Conservation (phyloP, 768 basidiomycete genomes). For the Leccinum boreale region DNA sequence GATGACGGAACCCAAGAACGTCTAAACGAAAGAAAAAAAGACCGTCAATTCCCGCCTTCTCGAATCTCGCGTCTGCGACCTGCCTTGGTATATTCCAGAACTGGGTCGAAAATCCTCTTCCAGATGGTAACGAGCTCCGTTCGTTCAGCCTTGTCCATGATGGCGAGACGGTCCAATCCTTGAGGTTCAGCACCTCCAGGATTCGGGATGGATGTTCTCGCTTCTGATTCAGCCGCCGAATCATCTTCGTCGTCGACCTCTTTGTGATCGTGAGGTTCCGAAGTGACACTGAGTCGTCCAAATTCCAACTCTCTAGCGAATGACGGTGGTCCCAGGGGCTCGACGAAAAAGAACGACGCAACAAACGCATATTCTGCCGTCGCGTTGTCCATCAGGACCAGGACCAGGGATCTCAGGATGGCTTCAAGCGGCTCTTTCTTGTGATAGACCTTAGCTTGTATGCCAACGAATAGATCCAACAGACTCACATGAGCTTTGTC, state of each 20-base stretch:
- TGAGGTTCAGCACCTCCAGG: slow-evolving; percentile 25
- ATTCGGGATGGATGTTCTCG: slow-evolving; percentile 33
- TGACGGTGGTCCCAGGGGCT: slow-evolving; percentile 22
- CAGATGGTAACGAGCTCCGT: slow-evolving; percentile 64
- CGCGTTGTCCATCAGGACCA: slow-evolving; percentile 94
- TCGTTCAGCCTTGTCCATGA: slow-evolving; percentile 57
- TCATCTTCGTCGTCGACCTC: slow-evolving; percentile 34
- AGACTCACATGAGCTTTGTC: slow-evolving; percentile 79
- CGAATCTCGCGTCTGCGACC: slow-evolving; percentile 12
- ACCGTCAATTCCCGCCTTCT: not conserved
- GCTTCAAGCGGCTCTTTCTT: slow-evolving; percentile 85
- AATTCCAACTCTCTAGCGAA: slow-evolving; percentile 35
- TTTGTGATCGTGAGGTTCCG: slow-evolving; percentile 43
- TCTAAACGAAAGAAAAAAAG: slow-evolving; percentile 35
- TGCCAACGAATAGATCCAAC: not conserved
- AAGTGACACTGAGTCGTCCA: slow-evolving; percentile 30
- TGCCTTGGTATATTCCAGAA: slow-evolving; percentile 81
- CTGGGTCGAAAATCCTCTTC: slow-evolving; percentile 93
- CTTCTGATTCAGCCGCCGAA: slow-evolving; percentile 52
- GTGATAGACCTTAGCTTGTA: slow-evolving; percentile 11
- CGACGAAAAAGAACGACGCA: slow-evolving; percentile 70
- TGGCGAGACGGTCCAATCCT: slow-evolving; percentile 26
- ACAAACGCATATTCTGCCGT: slow-evolving; percentile 90
- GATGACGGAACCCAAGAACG: slow-evolving; percentile 64
- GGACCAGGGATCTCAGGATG: slow-evolving; percentile 75